Evolutionary conservation across 2,329 filamentous ascomycete genomes (phyloP).

Genomic region (Raffaelea deltoideospora): DNA sequence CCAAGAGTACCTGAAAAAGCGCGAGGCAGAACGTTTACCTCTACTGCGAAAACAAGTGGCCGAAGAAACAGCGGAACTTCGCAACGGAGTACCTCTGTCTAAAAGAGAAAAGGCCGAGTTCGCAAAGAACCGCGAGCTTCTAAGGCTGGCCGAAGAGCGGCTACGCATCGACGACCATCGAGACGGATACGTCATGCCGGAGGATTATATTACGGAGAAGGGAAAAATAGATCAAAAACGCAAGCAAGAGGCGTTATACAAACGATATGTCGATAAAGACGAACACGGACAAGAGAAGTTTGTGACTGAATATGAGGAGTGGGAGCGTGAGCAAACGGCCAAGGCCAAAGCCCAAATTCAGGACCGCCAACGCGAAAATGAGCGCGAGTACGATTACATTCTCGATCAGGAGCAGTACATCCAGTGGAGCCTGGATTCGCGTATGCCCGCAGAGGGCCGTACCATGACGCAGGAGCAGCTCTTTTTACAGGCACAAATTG

Average conservation of each 20-base stretch:
- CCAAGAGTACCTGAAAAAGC: slow-evolving; percentile 86
- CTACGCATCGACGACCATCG: slow-evolving; percentile 78
- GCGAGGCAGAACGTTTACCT: slow-evolving; percentile 71
- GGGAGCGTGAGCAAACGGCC: slow-evolving; percentile 78
- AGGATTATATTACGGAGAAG: slow-evolving; percentile 90
- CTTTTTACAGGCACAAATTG: slow-evolving; percentile 63
- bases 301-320: slow-evolving; percentile 88
- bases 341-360: slow-evolving; percentile 81
- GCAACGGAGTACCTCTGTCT: slow-evolving; percentile 59
- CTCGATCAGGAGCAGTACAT: slow-evolving; percentile 83
- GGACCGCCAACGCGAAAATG: slow-evolving; percentile 57
- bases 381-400: slow-evolving; percentile 81
- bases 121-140: slow-evolving; percentile 68
- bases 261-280: slow-evolving; percentile 75
- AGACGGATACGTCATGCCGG: slow-evolving; percentile 84
- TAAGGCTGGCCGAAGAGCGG: slow-evolving; percentile 71
- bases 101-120: slow-evolving; percentile 77
- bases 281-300: slow-evolving; percentile 80
- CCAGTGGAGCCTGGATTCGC: slow-evolving; percentile 65
- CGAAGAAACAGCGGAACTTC: slow-evolving; percentile 71
- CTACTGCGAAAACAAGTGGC: slow-evolving; percentile 80
- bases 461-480: slow-evolving; percentile 64
- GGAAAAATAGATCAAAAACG: slow-evolving; percentile 76
- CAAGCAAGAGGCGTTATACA: slow-evolving; percentile 82
- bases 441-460: slow-evolving; percentile 55